Base-by-base conservation (phyloP, 2,329 filamentous ascomycete genomes). In the Pseudonectria buxi region DNA sequence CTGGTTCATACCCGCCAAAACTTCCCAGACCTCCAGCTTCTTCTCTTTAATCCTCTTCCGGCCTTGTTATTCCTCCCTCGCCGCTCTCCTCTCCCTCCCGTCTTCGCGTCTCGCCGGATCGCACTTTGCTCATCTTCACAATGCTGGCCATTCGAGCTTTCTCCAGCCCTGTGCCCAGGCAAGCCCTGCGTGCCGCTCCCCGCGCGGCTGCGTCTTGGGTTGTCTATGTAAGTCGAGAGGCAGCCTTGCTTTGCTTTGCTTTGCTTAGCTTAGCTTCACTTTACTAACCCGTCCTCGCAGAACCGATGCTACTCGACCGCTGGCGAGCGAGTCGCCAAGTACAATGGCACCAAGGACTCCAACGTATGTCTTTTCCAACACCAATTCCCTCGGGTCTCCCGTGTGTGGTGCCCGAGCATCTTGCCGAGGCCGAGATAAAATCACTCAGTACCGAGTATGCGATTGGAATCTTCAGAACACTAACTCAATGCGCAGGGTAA, bases 61-160 rank as follows among this genome's bases (percentile, higher is more conserved):
- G 18, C 18, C 18, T 5, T 22, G 5, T 22, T 5, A 22, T 22
- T 9, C 18, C 22, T 44, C 43, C 49, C 44, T 45, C 43, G 40
- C 39, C 40, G 44, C 43, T 48, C 36, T 37, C 43, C 39, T 41
- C 36, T 34, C 33, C 39, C 37, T 43, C 39, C 31, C 34, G 46
- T 43, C 42, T 51, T 43, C 40, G 32, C 51, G 35, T 44, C 40
- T 33, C 37, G 36, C 39, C 35, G 35, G 32, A 40, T 36, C 34
- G 29, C 35, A 38, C 28, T 36, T 43, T 18, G 39, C 43, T 48
- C 44, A 45, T 49, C 53, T 51, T 65, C 73, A 83, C 62, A 59
- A 95, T 95, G 88, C 73, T 94, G 68, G 81, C 84, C 67, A 71
- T 84, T 63, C 83, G 87, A 69, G 78, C 81, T 56, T 77, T 89